Conservation (phyloP, 2,329 filamentous ascomycete species). For the Orbilia javanica region DNA sequence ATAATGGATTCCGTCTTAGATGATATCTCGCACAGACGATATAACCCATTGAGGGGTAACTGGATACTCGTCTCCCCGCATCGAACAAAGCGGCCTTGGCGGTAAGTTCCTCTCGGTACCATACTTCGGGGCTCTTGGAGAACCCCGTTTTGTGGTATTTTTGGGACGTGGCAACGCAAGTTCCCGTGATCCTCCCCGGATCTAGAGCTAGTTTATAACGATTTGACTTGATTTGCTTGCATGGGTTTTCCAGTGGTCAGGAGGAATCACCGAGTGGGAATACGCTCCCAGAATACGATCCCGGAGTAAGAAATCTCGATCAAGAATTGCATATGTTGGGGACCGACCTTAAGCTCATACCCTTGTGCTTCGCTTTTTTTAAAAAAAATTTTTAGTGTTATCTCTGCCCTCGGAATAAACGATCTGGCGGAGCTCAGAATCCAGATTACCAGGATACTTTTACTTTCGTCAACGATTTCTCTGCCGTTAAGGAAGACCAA, state of each 20-base stretch:
- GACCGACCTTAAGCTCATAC: conserved; percentile 17
- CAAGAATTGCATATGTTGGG: conserved; percentile 6
- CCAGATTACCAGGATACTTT: conserved; percentile 89
- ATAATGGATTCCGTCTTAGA: conserved; percentile 72
- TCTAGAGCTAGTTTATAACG: too few species aligned
- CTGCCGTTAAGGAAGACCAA: conserved; percentile 94
- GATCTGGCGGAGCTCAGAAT: conserved; percentile 87
- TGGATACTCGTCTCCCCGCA: conserved; percentile 97
- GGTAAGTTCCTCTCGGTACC: conserved; percentile 73
- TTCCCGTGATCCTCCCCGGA: background rate
- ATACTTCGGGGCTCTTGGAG: background rate
- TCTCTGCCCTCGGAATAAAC: conserved; percentile 89
- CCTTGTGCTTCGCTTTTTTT: background rate
- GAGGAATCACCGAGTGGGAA: conserved; percentile 79
- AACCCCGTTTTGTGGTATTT: conserved; percentile 39
- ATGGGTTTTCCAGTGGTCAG: conserved; percentile 72
- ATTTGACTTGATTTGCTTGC: background rate
- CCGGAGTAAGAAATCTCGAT: conserved; percentile 69
- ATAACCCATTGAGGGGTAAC: conserved; percentile 88
- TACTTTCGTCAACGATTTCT: conserved; percentile 97
- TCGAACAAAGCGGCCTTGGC: conserved; percentile 96
- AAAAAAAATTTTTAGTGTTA: conserved; percentile 83
- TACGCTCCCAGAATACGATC: conserved; percentile 83
- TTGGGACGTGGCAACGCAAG: conserved; percentile 13
- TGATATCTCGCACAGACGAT: conserved; percentile 96